Conservation (phyloP, 768 basidiomycete genomes). For the Collybia mongolica region DNA sequence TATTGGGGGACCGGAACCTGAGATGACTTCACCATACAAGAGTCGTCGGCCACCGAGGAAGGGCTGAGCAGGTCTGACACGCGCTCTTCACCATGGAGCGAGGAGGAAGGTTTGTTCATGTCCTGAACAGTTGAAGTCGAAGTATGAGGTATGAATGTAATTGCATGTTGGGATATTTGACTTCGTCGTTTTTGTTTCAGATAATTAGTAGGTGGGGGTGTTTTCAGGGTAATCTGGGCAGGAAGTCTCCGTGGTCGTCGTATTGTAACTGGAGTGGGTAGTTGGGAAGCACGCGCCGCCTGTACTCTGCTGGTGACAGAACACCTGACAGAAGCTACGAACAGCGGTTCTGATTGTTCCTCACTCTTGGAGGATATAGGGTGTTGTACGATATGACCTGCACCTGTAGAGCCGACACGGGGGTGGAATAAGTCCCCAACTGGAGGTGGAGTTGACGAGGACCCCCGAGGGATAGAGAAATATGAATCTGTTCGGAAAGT, state of each 20-base stretch:
- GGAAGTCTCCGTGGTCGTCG: background rate
- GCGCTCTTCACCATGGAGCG: background rate
- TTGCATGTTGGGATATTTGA: background rate
- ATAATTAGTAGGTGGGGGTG: constrained; percentile 2
- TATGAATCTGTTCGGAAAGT: constrained; percentile 2
- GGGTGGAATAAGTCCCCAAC: constrained; percentile 1
- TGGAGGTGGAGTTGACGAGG: constrained; percentile 1
- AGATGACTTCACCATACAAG: background rate
- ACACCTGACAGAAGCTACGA: background rate
- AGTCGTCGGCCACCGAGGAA: background rate
- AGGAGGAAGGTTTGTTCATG: background rate
- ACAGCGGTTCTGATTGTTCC: background rate
- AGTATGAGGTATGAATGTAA: background rate
- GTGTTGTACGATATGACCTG: background rate
- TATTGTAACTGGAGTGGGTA: background rate
- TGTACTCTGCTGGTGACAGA: background rate
- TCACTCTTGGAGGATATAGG: too few species aligned
- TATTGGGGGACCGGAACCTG: background rate
- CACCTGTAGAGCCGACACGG: background rate
- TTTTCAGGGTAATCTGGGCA: background rate
- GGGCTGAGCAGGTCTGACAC: background rate
- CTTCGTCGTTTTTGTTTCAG: background rate
- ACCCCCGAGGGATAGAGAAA: background rate
- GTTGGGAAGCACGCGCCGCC: background rate
- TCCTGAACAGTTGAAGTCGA: background rate